Percentiles rank a stretch among this genome's conserved stretches.
Conservation (phyloP, 495 filamentous ascomycete genomes). For the Aspergillus affinis region DNA sequence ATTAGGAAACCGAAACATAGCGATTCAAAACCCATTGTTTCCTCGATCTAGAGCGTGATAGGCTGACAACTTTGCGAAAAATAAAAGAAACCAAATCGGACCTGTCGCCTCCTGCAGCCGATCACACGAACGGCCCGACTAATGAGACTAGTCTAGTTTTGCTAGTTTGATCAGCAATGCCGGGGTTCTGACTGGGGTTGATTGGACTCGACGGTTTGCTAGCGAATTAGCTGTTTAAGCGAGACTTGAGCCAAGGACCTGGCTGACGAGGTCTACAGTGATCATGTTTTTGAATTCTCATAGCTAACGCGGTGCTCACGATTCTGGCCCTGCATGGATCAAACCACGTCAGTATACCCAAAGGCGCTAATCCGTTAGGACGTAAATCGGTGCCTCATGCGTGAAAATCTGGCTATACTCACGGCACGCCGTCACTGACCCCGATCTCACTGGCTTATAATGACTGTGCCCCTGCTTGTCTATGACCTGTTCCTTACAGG, state of each 20-base stretch:
- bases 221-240: conserved; percentile 1
- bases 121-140: conserved; percentile 18
- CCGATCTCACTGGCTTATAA: not conserved
- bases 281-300: not conserved
- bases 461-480: not conserved
- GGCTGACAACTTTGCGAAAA: conserved; percentile 5
- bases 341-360: conserved; percentile 1
- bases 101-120: conserved; percentile 22
- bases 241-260: not conserved
- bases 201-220: not conserved
- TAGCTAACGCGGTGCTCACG: not conserved
- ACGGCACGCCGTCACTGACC: not conserved
- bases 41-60: conserved; percentile 11
- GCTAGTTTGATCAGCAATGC: conserved; percentile 16
- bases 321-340: conserved; percentile 1
- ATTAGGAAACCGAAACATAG: not conserved
- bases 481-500: conserved; percentile 10
- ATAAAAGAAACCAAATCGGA: conserved; percentile 14
- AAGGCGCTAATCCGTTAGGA: not conserved
- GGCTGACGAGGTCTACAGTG: conserved; percentile 6
- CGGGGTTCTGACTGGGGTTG: not conserved
- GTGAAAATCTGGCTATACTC: not conserved
- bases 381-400: not conserved
- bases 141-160: conserved; percentile 15
- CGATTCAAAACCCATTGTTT: conserved; percentile 15